Evolutionary conservation across 2,329 filamentous ascomycete genomes (phyloP).

Genomic region (Nothophaeocryptopus gaeumannii): DNA sequence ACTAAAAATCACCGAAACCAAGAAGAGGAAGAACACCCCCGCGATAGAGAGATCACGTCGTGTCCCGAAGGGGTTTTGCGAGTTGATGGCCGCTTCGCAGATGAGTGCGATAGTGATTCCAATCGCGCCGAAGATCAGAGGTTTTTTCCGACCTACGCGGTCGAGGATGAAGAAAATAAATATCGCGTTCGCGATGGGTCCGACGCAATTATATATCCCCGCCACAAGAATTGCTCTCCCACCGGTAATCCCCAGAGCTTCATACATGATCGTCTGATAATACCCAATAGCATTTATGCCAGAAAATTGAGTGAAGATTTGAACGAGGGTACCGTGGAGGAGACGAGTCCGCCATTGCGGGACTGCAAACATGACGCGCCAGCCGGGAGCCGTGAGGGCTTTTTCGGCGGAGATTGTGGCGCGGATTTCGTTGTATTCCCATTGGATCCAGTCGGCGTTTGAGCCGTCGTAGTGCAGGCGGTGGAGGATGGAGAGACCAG

Average conservation of each 20-base stretch:
- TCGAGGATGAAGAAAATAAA: constrained; percentile 60
- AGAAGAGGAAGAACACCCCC: constrained; percentile 65
- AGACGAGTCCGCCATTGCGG: constrained; percentile 61
- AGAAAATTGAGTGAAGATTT: constrained; percentile 65
- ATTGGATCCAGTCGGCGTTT: constrained; percentile 58
- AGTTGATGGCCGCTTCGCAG: constrained; percentile 60
- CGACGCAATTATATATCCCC: constrained; percentile 60
- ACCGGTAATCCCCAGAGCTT: constrained; percentile 56
- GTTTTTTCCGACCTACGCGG: constrained; percentile 51
- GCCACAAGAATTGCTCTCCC: constrained; percentile 53
- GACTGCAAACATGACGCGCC: constrained; percentile 57
- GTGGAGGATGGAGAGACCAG: constrained; percentile 28
- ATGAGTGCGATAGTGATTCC: constrained; percentile 57
- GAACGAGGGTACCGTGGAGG: constrained; percentile 59
- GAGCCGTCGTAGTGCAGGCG: constrained; percentile 55
- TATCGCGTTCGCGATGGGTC: constrained; percentile 56
- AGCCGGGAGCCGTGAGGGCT: constrained; percentile 52
- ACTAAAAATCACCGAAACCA: constrained; percentile 58
- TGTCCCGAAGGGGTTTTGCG: constrained; percentile 45
- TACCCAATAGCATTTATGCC: constrained; percentile 63
- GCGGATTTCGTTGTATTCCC: constrained; percentile 60
- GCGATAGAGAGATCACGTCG: constrained; percentile 53
- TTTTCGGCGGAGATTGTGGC: constrained; percentile 61
- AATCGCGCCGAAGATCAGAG: constrained; percentile 53
- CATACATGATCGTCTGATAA: constrained; percentile 60